Evolutionary conservation across 495 filamentous ascomycete genomes (phyloP), one percentile per base, ranked within the genome.

Genomic region (Poronia punctata): DNA sequence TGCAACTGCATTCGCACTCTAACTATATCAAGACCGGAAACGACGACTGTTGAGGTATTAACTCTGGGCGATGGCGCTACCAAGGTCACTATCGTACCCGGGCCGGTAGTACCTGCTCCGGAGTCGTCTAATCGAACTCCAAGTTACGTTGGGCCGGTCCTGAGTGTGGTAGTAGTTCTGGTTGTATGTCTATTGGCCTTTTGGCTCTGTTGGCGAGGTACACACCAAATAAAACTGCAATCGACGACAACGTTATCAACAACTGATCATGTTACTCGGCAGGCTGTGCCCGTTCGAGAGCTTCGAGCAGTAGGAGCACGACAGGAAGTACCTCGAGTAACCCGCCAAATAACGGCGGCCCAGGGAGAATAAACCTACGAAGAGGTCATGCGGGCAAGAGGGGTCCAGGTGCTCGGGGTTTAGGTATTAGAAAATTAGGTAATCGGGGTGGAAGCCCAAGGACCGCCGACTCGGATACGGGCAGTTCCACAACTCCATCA

Each of bases 111-210:
- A 15, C 20, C 43, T 7, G 33, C 21, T 40, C 18, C 36, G 7
- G 23, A 10, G 29, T 23, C 36, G 19, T 39, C 43, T 10, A 39
- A 3, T 30, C 17, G 8, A 12, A 38, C 16, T 39, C 35, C 24
- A 24, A 45, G 21, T 17, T 15, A 42, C 23, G 32, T 50, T 14
- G 48, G 48, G 20, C 42, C 48, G 26, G 46, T 50, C 20, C 33
- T 50, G 17, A 45, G 48, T 19, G 43, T 37, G 11, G 33, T 50
- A 4, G 43, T 35, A 7, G 43, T 28, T 17, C 5, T 34, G 11
- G 33, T 46, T 10, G 22, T 46, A 12, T 28, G 46, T 8, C 16
- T 46, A 10, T 27, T 46, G 25, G 16, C 46, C 33, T 9, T 40
- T 25, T 50, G 48, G 48, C 19, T 38, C 20, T 50, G 33, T 33